These are phyloP conservation scores for Geosmithia morbida DNA, from an alignment of 2,329 filamentous ascomycete genomes.

Conservation along the genomic window DNA sequence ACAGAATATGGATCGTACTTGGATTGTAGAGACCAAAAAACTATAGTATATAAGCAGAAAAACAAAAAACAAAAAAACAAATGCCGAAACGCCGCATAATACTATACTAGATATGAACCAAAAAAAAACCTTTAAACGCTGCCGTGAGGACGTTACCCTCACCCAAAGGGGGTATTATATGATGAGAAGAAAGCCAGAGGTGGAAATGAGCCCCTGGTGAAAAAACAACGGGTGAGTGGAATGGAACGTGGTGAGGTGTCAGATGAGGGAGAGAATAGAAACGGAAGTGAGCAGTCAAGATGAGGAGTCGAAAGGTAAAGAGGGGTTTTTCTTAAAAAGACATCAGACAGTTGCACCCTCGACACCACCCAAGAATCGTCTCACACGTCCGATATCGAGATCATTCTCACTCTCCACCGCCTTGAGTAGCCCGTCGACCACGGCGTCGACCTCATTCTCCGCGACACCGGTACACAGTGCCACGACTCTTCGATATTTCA, in stretches of 20 bases:
- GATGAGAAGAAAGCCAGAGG: no score
- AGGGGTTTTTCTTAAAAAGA: background rate
- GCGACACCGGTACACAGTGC: conserved; percentile 70
- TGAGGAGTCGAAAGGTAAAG: no score
- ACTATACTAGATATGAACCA: no score
- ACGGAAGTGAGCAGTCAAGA: no score
- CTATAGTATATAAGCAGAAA: no score
- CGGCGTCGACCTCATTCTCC: conserved; percentile 65
- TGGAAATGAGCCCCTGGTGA: background rate
- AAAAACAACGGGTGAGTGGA: background rate
- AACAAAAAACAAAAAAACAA: no score
- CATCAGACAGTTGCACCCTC: conserved; percentile 29
- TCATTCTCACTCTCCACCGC: conserved; percentile 83
- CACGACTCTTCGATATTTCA: conserved; percentile 80
- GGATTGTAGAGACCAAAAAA: no score
- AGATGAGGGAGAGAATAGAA: no score
- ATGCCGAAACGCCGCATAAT: no score
- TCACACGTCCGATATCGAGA: conserved; percentile 60
- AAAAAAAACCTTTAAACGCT: background rate
- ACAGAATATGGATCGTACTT: no score
- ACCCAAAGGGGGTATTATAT: background rate
- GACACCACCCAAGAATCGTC: conserved; percentile 67
- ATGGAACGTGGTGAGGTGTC: background rate
- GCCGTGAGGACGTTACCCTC: background rate
- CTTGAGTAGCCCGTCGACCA: conserved; percentile 65